phyloP scores from a whole-genome alignment of 495 filamentous ascomycete genomes.

The Polyplosphaeria fusca region DNA sequence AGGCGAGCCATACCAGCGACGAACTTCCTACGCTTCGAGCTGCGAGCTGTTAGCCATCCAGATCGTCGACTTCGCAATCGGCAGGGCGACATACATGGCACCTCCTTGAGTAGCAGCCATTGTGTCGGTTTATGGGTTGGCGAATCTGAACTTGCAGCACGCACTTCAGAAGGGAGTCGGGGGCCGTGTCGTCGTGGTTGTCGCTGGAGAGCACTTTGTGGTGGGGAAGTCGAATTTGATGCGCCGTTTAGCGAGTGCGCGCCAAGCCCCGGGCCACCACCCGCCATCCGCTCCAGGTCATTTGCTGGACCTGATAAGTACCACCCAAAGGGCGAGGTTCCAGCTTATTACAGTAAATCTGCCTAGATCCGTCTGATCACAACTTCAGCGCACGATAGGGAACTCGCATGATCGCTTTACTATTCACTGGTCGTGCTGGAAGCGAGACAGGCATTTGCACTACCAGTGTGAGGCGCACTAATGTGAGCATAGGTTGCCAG shows the following conservation, averaged over 20 bases:
- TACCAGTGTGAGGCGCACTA: no score
- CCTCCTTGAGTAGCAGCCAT: slow-evolving; percentile 67
- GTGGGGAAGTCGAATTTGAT: slow-evolving; percentile 2
- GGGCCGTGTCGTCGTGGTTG: slow-evolving; percentile 18
- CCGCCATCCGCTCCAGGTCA: no score
- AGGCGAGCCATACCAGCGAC: slow-evolving; percentile 59
- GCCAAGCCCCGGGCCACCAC: background rate
- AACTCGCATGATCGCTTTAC: no score
- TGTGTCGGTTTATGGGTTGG: slow-evolving; percentile 40
- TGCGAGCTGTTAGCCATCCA: slow-evolving; percentile 37
- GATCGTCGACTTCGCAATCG: background rate
- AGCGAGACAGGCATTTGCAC: no score
- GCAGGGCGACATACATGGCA: slow-evolving; percentile 55
- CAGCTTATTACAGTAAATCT: no score
- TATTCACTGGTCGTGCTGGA: no score
- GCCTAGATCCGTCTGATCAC: no score
- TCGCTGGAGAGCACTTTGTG: slow-evolving; percentile 1
- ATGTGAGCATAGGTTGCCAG: no score
- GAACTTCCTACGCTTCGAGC: slow-evolving; percentile 99
- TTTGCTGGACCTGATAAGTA: no score
- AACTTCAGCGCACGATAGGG: no score
- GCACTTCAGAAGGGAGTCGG: slow-evolving; percentile 15
- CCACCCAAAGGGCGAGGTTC: no score
- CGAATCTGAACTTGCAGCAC: slow-evolving; percentile 22
- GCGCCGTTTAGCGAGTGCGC: background rate